Evolutionary conservation across 257 asterid genomes (phyloP).

Genomic region (Nicotiana obtusifolia): DNA sequence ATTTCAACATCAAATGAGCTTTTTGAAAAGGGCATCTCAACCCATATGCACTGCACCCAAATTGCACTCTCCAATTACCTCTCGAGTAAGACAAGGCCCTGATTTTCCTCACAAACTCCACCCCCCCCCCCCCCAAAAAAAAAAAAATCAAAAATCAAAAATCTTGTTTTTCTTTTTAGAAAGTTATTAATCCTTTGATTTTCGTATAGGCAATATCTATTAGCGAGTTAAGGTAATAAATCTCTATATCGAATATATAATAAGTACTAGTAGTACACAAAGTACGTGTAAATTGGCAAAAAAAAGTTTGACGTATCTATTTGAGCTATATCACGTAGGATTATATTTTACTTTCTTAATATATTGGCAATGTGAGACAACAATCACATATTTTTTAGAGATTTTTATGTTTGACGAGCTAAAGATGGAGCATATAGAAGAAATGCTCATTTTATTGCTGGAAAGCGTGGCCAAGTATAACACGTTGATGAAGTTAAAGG

Average conservation of each 20-base stretch:
- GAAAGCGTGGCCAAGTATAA: too few relatives aligned
- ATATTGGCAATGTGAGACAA: background rate
- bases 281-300: background rate
- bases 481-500: too few relatives aligned
- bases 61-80: conserved; percentile 15
- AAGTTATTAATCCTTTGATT: background rate
- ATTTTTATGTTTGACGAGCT: too few relatives aligned
- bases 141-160: background rate
- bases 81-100: conserved; percentile 21
- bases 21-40: conserved; percentile 25
- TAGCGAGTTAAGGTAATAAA: background rate
- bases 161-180: background rate
- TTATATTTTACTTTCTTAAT: background rate
- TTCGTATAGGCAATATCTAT: too few relatives aligned
- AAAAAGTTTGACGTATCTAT: background rate
- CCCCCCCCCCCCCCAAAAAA: background rate
- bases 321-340: background rate
- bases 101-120: conserved; percentile 12
- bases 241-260: background rate
- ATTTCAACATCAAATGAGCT: conserved; percentile 21
- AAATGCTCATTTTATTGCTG: too few relatives aligned
- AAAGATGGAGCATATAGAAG: too few relatives aligned
- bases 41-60: conserved; percentile 8
- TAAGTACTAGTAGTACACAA: background rate
- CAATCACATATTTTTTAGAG: background rate